Evolutionary conservation across 805 yeast genomes (phyloP), one percentile per base, ranked within the genome.

Genomic region (Kazachstania martiniae): DNA sequence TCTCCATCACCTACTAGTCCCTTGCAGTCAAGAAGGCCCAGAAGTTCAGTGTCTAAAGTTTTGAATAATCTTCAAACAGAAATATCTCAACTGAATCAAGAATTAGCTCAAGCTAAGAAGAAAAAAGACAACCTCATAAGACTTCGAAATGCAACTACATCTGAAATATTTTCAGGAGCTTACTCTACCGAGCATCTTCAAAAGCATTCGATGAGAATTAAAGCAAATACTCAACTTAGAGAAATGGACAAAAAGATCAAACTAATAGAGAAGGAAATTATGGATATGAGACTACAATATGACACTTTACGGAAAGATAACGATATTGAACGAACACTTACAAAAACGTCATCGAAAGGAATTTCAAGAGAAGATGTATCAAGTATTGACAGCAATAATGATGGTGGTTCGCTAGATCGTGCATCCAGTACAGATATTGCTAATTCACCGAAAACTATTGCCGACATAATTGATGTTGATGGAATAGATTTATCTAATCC

Each of bases 121-220:
- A 45, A 42, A 24, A 49, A 47, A 28, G 49, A 43, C 21, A 47
- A 49, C 29, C 36, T 44, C 12, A 44, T 41, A n/a, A 23, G 7
- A 27, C 29, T 48, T 8, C 39, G 48, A 26, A 43, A 50, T 29
- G 42, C 58, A 5, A 41, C 55, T 6, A 44, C 43, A 1, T 42
- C 51, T 6, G 57, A 52, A 31, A 55, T 56, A 4, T 53, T 46
- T 35, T 44, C 51, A 14, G 61, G 59, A 14, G 43, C 49, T 3
- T 58, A 58, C 26, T 54, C 60, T 3, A 52, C 59, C 3, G 56
- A 52, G n/a, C 61, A 56, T 43, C 33, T 56, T 19, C 56, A 54
- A 21, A 47, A 51, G 25, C 59, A 58, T 39, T 52, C 61, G 2
- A 39, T 49, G 43, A 47, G 55, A 21, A 49, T 58, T 4, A 50